Evolutionary conservation across 2,329 filamentous ascomycete genomes (phyloP).

Genomic region (Hymenoscyphus repandus): DNA sequence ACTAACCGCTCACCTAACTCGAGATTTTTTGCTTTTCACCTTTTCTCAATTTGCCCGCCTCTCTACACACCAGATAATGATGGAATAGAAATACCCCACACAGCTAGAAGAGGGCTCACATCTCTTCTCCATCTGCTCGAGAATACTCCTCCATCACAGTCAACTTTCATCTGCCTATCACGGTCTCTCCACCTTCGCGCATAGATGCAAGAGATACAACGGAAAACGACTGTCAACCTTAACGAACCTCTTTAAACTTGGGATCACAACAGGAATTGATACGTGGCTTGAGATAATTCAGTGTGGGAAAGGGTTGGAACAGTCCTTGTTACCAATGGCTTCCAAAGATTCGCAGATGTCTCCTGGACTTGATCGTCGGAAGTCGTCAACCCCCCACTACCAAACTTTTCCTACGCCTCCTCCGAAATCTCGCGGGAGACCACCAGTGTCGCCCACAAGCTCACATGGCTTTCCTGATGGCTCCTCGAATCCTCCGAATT

Average conservation of each 20-base stretch:
- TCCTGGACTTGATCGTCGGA: conserved; percentile 25
- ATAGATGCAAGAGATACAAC: too few species aligned
- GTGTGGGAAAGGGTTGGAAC: not conserved
- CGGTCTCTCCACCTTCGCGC: not conserved
- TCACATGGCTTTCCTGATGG: conserved; percentile 25
- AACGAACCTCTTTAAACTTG: too few species aligned
- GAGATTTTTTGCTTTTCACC: not conserved
- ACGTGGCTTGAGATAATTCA: not conserved
- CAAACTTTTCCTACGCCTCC: conserved; percentile 77
- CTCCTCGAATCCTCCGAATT: conserved; percentile 25
- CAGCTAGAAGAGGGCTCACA: not conserved
- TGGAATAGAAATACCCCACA: not conserved
- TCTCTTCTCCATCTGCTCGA: not conserved
- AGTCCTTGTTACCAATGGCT: not conserved
- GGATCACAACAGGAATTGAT: not conserved
- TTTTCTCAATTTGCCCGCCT: not conserved
- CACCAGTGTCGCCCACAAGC: conserved; percentile 30
- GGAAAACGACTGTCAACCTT: too few species aligned
- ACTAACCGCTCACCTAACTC: not conserved
- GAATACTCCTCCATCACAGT: not conserved
- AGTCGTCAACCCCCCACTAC: conserved; percentile 55
- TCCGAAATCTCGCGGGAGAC: conserved; percentile 55
- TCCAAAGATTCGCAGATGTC: conserved; percentile 2
- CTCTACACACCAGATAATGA: not conserved
- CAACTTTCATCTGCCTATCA: not conserved